phyloP scores from a whole-genome alignment of 108 stramenopile species.

The Skeletonema costatum region DNA sequence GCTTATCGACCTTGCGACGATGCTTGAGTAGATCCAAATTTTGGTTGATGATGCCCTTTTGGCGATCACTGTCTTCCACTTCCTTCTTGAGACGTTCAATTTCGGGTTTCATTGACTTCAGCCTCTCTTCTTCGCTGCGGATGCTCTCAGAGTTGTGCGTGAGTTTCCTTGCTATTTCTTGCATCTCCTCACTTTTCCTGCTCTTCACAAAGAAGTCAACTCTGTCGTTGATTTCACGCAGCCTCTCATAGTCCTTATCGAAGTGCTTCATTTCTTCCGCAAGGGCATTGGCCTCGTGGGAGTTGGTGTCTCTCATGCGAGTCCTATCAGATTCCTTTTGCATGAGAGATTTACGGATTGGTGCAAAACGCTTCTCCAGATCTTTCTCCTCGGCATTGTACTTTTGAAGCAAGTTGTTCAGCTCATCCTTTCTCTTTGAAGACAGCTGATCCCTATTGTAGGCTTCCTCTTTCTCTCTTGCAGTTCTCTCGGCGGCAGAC shows the following conservation, averaged over 20 bases:
- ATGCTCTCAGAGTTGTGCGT: constrained; percentile 14
- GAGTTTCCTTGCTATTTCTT: constrained; percentile 39
- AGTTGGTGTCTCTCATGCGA: constrained; percentile 33
- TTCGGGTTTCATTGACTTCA: constrained; percentile 41
- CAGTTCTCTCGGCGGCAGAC: constrained; percentile 52
- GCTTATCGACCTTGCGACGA: constrained; percentile 15
- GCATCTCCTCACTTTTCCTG: constrained; percentile 54
- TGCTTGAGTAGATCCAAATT: constrained; percentile 69
- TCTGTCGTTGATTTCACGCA: constrained; percentile 40
- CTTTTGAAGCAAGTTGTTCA: constrained; percentile 50
- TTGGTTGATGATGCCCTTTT: constrained; percentile 66
- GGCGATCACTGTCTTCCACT: constrained; percentile 69
- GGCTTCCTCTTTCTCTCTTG: constrained; percentile 66
- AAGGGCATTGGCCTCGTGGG: constrained; percentile 43
- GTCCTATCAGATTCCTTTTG: constrained; percentile 52
- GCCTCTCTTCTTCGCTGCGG: constrained; percentile 23
- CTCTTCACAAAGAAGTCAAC: constrained; percentile 23
- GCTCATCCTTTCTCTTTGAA: constrained; percentile 48
- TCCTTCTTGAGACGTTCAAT: constrained; percentile 53
- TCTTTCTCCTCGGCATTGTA: constrained; percentile 46
- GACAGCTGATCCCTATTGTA: constrained; percentile 63
- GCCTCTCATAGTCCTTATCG: constrained; percentile 38
- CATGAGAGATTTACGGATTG: constrained; percentile 48
- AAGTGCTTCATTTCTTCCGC: constrained; percentile 41
- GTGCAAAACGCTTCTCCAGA: constrained; percentile 54